Conservation (phyloP, 2,329 filamentous ascomycete species). For the Dothidotthia symphoricarpi region DNA sequence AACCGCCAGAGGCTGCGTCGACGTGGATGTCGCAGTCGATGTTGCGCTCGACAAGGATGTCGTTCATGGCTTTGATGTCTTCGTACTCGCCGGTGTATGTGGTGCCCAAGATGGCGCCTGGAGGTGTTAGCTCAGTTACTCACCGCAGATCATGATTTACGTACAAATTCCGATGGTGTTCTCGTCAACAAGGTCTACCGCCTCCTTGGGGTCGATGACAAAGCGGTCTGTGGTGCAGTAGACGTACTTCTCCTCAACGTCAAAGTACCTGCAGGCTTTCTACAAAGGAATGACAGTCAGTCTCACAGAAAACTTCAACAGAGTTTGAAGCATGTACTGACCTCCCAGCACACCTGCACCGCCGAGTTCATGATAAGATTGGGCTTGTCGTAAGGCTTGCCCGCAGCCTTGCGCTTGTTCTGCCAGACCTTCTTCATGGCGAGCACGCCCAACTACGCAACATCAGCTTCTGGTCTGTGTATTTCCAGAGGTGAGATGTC, state of each 20-base stretch:
- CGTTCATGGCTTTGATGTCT: constrained; percentile 88
- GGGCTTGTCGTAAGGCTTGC: constrained; percentile 75
- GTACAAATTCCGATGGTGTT: constrained; percentile 83
- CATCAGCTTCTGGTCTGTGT: constrained; percentile 1
- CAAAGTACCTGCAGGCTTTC: constrained; percentile 78
- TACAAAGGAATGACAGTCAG: background rate
- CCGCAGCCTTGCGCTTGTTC: constrained; percentile 77
- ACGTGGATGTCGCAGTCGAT: constrained; percentile 89
- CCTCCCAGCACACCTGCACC: constrained; percentile 94
- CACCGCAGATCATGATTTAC: background rate
- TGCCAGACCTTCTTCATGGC: constrained; percentile 97
- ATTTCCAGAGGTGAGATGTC: constrained; percentile 5
- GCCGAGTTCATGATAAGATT: constrained; percentile 96
- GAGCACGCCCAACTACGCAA: constrained; percentile 62
- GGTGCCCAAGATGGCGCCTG: constrained; percentile 74
- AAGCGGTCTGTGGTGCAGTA: constrained; percentile 62
- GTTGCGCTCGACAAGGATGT: constrained; percentile 71
- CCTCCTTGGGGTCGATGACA: constrained; percentile 63
- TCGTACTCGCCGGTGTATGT: constrained; percentile 95
- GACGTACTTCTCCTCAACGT: constrained; percentile 83
- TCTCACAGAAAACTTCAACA: no score
- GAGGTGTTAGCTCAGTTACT: background rate
- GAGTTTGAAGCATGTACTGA: constrained; percentile 2
- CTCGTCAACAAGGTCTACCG: constrained; percentile 62
- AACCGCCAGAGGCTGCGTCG: constrained; percentile 87